Conservation (phyloP, 2,329 filamentous ascomycete genomes). For the Cytospora schulzeri region DNA sequence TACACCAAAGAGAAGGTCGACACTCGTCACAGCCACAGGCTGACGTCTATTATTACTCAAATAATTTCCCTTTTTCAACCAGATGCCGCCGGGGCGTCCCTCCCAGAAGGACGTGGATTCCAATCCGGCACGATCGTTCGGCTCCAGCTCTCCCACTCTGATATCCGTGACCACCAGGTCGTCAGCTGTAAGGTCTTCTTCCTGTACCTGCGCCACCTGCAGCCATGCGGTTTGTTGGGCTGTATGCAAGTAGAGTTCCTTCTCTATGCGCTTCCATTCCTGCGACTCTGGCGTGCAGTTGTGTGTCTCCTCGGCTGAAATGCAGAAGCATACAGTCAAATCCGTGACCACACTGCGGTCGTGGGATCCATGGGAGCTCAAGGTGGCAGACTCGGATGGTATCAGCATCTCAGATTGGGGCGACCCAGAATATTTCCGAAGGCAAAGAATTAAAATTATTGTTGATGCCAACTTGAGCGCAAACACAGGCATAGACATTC, state of each 20-base stretch:
- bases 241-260: constrained; percentile 69
- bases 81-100: constrained; percentile 63
- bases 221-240: constrained; percentile 63
- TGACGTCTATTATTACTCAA: constrained; percentile 29
- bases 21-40: constrained; percentile 56
- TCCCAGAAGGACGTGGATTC: constrained; percentile 53
- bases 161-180: constrained; percentile 64
- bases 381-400: no score
- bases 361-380: no score
- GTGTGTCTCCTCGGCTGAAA: constrained; percentile 29
- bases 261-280: constrained; percentile 66
- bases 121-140: constrained; percentile 34
- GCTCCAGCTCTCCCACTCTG: constrained; percentile 51
- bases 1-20: constrained; percentile 68
- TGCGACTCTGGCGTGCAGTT: constrained; percentile 32
- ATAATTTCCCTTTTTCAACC: constrained; percentile 60
- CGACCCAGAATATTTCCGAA: no score
- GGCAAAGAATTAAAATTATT: no score
- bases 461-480: no score
- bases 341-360: constrained; percentile 37
- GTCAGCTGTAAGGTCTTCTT: constrained; percentile 64
- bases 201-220: constrained; percentile 63
- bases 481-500: no score
- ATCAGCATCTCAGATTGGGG: no score
- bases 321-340: constrained; percentile 36